These are phyloP conservation scores for Alloascoidea hylecoeti DNA, from an alignment of 805 yeast genomes.

Conservation along the genomic window DNA sequence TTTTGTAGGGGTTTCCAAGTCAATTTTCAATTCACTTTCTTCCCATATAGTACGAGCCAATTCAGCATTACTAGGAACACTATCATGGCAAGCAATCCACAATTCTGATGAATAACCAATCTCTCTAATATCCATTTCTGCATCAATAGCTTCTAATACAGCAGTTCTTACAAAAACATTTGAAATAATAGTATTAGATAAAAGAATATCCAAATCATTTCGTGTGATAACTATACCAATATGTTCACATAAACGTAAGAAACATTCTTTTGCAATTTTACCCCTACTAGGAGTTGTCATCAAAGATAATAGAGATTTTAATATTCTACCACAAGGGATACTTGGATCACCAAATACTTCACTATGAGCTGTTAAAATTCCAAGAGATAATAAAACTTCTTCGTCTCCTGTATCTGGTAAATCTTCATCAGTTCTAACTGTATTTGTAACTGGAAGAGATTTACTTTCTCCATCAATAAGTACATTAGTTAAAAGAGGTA, in stretches of 20 bases:
- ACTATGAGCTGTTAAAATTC: constrained; percentile 47
- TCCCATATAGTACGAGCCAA: constrained; percentile 77
- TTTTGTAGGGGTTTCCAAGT: constrained; percentile 25
- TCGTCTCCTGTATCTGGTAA: constrained; percentile 69
- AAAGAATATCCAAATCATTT: constrained; percentile 42
- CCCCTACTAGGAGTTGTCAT: constrained; percentile 67
- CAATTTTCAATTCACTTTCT: constrained; percentile 47
- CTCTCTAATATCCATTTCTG: constrained; percentile 44
- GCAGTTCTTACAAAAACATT: constrained; percentile 65
- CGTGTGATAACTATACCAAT: constrained; percentile 47
- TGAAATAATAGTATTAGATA: constrained; percentile 42
- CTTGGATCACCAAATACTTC: constrained; percentile 51
- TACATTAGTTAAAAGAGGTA: constrained; percentile 62
- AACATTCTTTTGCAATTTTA: constrained; percentile 72
- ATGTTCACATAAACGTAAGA: constrained; percentile 63
- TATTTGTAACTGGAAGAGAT: constrained; percentile 23
- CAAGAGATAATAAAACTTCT: constrained; percentile 63
- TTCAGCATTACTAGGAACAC: constrained; percentile 43
- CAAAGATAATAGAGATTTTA: constrained; percentile 47
- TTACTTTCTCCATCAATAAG: constrained; percentile 46
- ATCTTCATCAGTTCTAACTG: constrained; percentile 58
- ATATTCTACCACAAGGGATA: constrained; percentile 56
- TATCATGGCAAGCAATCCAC: constrained; percentile 69
- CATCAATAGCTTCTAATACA: constrained; percentile 71
- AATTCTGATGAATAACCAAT: constrained; percentile 47